These are phyloP conservation scores for Stramenopiles sp. DNA, from an alignment of 352 stramenopile genomes.

Conservation along the genomic window DNA sequence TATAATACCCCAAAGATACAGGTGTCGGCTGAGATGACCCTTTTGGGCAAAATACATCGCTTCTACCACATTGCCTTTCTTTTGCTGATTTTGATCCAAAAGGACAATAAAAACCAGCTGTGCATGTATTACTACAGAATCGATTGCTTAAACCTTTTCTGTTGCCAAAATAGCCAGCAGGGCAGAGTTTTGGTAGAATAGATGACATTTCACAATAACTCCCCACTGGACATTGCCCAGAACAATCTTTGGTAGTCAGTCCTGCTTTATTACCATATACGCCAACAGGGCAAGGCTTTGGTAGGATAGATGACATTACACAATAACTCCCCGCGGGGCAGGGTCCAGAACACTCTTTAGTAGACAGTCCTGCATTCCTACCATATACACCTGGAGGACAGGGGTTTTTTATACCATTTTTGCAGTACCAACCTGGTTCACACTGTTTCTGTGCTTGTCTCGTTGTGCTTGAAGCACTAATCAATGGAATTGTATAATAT, in stretches of 20 bases:
- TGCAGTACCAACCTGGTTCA: no score
- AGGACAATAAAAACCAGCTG: slow-evolving; percentile 6
- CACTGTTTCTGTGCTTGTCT: no score
- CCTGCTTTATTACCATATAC: neutral
- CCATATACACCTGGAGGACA: no score
- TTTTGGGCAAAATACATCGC: slow-evolving; percentile 6
- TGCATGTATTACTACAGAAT: neutral
- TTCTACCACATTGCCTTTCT: slow-evolving; percentile 1
- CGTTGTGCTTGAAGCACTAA: no score
- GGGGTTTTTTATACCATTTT: no score
- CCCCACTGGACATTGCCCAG: slow-evolving; percentile 2
- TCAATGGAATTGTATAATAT: neutral
- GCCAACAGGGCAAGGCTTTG: slow-evolving; percentile 1
- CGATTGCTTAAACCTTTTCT: neutral
- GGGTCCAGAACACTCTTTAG: no score
- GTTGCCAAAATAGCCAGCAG: slow-evolving; percentile 6
- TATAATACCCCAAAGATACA: slow-evolving; percentile 7
- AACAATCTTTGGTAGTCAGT: slow-evolving; percentile 5
- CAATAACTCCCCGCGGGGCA: no score
- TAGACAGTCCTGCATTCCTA: no score
- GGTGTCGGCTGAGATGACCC: neutral
- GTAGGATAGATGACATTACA: no score
- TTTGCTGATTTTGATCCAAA: slow-evolving; percentile 7
- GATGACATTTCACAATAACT: neutral
- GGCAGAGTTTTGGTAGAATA: no score